These are phyloP conservation scores for Pleurotus tuber-regium DNA, from an alignment of 768 basidiomycete species.

Conservation along the genomic window DNA sequence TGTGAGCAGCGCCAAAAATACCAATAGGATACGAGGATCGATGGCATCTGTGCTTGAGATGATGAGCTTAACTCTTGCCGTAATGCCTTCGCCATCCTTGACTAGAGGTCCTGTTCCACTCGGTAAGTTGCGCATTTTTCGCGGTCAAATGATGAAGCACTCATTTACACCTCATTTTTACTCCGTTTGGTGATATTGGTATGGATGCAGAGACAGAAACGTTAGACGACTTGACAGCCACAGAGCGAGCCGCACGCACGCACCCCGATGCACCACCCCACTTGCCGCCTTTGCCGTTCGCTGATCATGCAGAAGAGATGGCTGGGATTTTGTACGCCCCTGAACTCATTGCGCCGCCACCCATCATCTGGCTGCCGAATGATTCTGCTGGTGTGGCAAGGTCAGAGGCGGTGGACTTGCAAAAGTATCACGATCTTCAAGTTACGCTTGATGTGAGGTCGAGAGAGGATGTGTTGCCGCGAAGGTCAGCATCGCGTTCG, in stretches of 20 bases:
- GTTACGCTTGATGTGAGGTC: slow-evolving; percentile 69
- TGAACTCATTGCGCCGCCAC: slow-evolving; percentile 73
- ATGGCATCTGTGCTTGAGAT: slow-evolving; percentile 83
- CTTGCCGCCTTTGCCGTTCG: slow-evolving; percentile 64
- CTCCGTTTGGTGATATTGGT: slow-evolving; percentile 9
- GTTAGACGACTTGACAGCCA: slow-evolving; percentile 77
- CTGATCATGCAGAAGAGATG: slow-evolving; percentile 77
- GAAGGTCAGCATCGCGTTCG: slow-evolving; percentile 31
- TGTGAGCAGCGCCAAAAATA: slow-evolving; percentile 35
- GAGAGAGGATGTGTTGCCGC: slow-evolving; percentile 46
- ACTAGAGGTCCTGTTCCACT: slow-evolving; percentile 63
- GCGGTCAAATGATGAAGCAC: not conserved
- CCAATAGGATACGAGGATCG: slow-evolving; percentile 58
- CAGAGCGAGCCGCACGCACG: slow-evolving; percentile 74
- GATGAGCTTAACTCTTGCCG: slow-evolving; percentile 78
- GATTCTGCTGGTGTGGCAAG: slow-evolving; percentile 71
- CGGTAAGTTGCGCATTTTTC: slow-evolving; percentile 41
- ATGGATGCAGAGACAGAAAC: slow-evolving; percentile 59
- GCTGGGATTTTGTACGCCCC: slow-evolving; percentile 78
- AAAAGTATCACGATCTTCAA: slow-evolving; percentile 67
- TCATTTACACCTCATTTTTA: not conserved
- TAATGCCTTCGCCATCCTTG: slow-evolving; percentile 59
- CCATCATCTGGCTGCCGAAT: slow-evolving; percentile 84
- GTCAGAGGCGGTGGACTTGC: slow-evolving; percentile 73
- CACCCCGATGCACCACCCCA: slow-evolving; percentile 77